Conservation (phyloP, 225 moss, liverwort and hornwort genomes). For the Bryoerythrophyllum caledonicum region DNA sequence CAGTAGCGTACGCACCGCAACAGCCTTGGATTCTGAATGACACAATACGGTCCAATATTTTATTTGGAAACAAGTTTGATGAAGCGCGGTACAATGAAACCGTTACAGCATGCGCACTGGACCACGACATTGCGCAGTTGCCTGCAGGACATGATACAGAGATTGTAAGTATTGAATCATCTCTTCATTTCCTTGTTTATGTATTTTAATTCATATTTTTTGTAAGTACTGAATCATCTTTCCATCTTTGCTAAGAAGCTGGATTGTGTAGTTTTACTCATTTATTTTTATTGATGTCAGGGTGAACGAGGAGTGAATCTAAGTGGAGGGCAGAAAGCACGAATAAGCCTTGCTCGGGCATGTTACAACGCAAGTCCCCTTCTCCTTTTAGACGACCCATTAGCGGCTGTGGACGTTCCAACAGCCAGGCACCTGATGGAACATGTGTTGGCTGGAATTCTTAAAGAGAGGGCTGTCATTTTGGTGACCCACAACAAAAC, state of each 20-base stretch:
- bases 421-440: conserved; percentile 92
- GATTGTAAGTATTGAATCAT: conserved; percentile 56
- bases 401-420: conserved; percentile 96
- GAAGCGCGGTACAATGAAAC: conserved; percentile 65
- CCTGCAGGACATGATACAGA: conserved; percentile 85
- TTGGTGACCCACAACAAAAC: conserved; percentile 92
- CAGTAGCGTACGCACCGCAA: conserved; percentile 80
- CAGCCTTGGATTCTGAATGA: conserved; percentile 95
- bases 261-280: neutral
- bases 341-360: conserved; percentile 86
- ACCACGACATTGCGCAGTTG: conserved; percentile 72
- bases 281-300: conserved; percentile 13
- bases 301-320: conserved; percentile 94
- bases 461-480: conserved; percentile 76
- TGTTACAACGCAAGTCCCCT: conserved; percentile 74
- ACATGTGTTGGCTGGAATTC: conserved; percentile 61
- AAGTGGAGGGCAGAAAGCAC: conserved; percentile 94
- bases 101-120: conserved; percentile 76
- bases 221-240: neutral
- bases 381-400: conserved; percentile 86
- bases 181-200: no score
- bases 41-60: conserved; percentile 65
- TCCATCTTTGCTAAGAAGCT: neutral
- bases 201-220: no score
- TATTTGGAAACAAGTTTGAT: conserved; percentile 60